Evolutionary conservation across 1,284 basidiomycete genomes (phyloP).

Genomic region (Sphagnurus paluster): DNA sequence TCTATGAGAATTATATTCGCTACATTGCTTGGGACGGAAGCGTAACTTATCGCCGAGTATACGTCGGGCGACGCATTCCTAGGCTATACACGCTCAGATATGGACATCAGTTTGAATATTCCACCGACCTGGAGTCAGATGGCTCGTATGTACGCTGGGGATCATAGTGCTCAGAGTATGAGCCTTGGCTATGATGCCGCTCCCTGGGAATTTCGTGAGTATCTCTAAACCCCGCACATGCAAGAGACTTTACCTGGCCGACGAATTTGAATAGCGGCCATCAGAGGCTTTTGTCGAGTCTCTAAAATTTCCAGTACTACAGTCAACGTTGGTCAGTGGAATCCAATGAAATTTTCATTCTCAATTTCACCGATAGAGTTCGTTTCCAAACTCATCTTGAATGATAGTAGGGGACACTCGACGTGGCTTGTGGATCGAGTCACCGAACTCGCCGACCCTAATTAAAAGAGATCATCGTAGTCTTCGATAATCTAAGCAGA

Average conservation of each 20-base stretch:
- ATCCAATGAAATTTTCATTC: neutral
- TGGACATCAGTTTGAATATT: neutral
- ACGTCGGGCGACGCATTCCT: conserved; percentile 4
- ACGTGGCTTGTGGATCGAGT: conserved; percentile 23
- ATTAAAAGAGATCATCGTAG: conserved; percentile 8
- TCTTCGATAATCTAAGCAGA: conserved; percentile 16
- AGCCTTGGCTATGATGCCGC: neutral
- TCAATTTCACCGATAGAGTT: conserved; percentile 45
- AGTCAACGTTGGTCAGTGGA: neutral
- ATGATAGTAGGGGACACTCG: conserved; percentile 36
- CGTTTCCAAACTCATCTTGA: conserved; percentile 49
- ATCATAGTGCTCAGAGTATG: neutral
- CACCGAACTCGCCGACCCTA: conserved; percentile 48
- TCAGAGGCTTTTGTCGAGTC: neutral
- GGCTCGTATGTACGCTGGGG: neutral
- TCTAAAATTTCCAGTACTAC: conserved; percentile 14
- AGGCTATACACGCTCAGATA: neutral
- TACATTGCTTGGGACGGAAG: conserved; percentile 17
- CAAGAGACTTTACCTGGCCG: neutral
- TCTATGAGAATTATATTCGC: conserved; percentile 41
- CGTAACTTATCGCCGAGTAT: conserved; percentile 15
- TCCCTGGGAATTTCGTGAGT: neutral
- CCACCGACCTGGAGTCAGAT: conserved; percentile 2
- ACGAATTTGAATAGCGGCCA: neutral
- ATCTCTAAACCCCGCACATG: neutral